Base-by-base conservation (phyloP, 768 basidiomycete genomes). In the Sarcomyxa edulis region DNA sequence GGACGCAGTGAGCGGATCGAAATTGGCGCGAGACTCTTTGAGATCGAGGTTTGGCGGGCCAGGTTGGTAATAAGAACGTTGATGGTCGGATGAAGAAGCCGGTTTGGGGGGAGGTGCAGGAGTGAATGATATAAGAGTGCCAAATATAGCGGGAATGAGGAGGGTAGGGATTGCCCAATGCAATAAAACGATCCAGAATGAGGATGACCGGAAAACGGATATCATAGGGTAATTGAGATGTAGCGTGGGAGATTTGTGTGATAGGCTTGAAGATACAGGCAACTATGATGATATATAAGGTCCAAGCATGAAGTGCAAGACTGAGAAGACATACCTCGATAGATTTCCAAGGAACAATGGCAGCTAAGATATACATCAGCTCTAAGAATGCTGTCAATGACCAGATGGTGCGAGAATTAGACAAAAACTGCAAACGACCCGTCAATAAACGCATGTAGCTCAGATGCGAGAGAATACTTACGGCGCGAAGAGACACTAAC, bases 81-180 rank as follows among this genome's bases (percentile, higher is more conserved):
- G n/a, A n/a, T n/a, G n/a, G n/a, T n/a, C n/a, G n/a, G n/a, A n/a
- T n/a, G n/a, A n/a, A 7, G 41, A 24, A 18, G 21, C 16, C 14
- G 29, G 8, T 9, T 11, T 18, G 20, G 25, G 15, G 21, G 26
- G 23, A 35, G 35, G 32, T 35, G 50, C 22, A 18, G 66, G 51
- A 1, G 76, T 76, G 63, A 85, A 85, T 7, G 81, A 81, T 47
- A 84, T 72, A 27, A 85, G 47, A 26, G 64, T 66, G 1, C 81
- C 83, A 20, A 75, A 54, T 14, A 82, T 38, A 12, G 63, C 57
- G 10, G 83, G 83, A n/a, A 81, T 48, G 28, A 84, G 37, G 23
- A 85, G 44, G 10, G 80, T 66, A 3, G 83, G 82, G 28, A 83
- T 49, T 20, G 66, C 64, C 82, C 83, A 85, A 48, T 82, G 76